Base-by-base conservation (phyloP, 352 stramenopile species). In the Phytophthora melonis region DNA sequence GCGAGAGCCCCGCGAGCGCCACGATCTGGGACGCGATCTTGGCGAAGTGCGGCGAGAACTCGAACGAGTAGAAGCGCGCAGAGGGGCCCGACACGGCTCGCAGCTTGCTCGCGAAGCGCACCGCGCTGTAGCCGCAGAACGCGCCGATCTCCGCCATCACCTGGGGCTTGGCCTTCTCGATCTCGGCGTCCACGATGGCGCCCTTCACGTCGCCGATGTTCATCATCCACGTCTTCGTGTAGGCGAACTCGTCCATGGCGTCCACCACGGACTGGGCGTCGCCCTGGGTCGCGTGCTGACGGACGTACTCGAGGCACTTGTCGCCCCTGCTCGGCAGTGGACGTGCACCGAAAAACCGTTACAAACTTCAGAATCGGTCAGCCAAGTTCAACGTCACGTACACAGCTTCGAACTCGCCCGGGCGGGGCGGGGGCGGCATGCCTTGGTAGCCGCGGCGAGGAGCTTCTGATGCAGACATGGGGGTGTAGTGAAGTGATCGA, bases 61-160 rank as follows among this genome's bases (percentile, higher is more conserved):
- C 79, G 53, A 88, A 84, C 50, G 81, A 83, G 59, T 77, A 86
- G 58, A 79, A 86, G 47, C 64, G 74, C 23, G 79, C 70, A 1
- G 62, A 58, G 3, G 58, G 45, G 9, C 68, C 77, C 0, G 47
- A 73, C 3, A 75, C 61, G 2, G 74, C 53, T 0, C 59, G 76
- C 32, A 78, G 41, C 25, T 77, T 70, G 39, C 43, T 78, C 0
- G 73, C 76, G 30, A 88, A 86, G n/a, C 76, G 78, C 61, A 84
- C 76, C 8, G 81, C 81, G 39, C 70, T 86, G 68, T 88, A 88
- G 43, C 78, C 81, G 45, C 45, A 74, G 66, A 81, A 86, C n/a
- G 65, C 73, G 27, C 81, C 81, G 14, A 88, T 66, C 61, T 88
- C 78, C 18, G 60, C 77, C 81, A 88, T 84, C 11, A 88, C 61